Base-by-base conservation (phyloP, 768 basidiomycete species). In the Tulasnella sp. region DNA sequence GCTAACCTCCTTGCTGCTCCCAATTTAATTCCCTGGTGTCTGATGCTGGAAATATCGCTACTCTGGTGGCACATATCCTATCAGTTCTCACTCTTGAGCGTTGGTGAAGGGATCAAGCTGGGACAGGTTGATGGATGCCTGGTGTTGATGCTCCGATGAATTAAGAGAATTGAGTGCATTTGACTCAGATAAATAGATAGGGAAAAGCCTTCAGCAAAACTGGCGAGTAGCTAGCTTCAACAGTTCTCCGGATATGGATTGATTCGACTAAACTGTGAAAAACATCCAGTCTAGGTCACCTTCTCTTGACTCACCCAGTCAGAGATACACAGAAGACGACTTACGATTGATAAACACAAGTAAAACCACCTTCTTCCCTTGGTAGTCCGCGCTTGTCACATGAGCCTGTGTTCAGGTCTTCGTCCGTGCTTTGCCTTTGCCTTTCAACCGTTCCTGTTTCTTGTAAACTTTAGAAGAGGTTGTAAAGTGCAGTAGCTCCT, bases 321-420 rank as follows among this genome's bases (percentile, higher is more conserved):
- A 62, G 31, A 38, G 56, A 21, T 40, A 24, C 24, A n/a, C n/a
- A n/a, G n/a, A n/a, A n/a, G 39, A 42, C 21, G 1, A 87, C 93
- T 79, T 81, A 97, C 97, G 92, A 82, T 99, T 99, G 83, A 99
- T 98, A 86, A 99, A 99, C 14, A 98, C 86, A 0, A 98, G 85
- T 82, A 97, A 93, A 0, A 92, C 87, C 80, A 89, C 93, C 83
- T 93, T 95, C 87, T 97, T 98, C 0, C 90, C 91, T 83, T 94
- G 94, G 83, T 95, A 95, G 84, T 96, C 97, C 1, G 94, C 92
- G 82, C 91, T 95, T 0, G 94, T 96, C 82, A 93, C 92, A 82
- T 93, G 90, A 0, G 90, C 91, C 58, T 93, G 91, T 1, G 93
- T 92, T 18, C 77, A 90, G 88, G 34, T 84, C 83, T 10, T 85